phyloP scores from a whole-genome alignment of 306 rosid genomes.

The Cicer bijugum region DNA sequence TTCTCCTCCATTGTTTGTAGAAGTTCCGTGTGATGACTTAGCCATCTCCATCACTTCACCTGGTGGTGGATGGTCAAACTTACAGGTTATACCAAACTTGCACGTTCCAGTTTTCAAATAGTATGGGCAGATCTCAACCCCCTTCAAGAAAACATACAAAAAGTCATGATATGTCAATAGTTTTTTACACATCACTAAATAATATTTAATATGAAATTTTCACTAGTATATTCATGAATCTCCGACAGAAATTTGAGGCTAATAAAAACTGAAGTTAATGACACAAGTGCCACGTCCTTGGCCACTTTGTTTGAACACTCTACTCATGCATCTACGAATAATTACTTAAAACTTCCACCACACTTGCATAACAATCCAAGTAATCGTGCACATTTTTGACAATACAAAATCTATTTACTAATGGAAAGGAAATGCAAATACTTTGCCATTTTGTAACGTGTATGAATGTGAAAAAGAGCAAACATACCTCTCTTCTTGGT shows the following conservation, averaged over 20 bases:
- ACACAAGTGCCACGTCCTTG: slow-evolving; percentile 1
- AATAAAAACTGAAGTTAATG: background rate
- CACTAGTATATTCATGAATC: background rate
- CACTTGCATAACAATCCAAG: slow-evolving; percentile 5
- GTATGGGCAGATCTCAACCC: slow-evolving; percentile 76
- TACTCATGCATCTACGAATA: slow-evolving; percentile 16
- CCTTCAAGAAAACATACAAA: slow-evolving; percentile 55
- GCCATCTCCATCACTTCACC: slow-evolving; percentile 86
- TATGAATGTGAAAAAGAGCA: slow-evolving; percentile 16
- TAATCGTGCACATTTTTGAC: slow-evolving; percentile 7
- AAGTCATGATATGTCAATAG: slow-evolving; percentile 11
- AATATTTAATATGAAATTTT: slow-evolving; percentile 18
- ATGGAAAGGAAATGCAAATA: slow-evolving; percentile 26
- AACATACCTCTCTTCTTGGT: slow-evolving; percentile 94
- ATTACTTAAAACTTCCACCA: slow-evolving; percentile 2
- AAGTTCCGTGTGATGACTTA: slow-evolving; percentile 56
- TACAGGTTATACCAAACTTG: slow-evolving; percentile 89
- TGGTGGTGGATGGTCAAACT: slow-evolving; percentile 97
- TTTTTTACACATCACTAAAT: slow-evolving; percentile 2
- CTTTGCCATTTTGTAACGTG: background rate
- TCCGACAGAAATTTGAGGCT: slow-evolving; percentile 4
- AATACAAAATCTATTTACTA: background rate
- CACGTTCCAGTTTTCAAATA: slow-evolving; percentile 93
- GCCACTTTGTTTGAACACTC: slow-evolving; percentile 10
- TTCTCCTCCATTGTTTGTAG: slow-evolving; percentile 48